Evolutionary conservation across 495 filamentous ascomycete species (phyloP).

Genomic region (Bathelium albidoporum): DNA sequence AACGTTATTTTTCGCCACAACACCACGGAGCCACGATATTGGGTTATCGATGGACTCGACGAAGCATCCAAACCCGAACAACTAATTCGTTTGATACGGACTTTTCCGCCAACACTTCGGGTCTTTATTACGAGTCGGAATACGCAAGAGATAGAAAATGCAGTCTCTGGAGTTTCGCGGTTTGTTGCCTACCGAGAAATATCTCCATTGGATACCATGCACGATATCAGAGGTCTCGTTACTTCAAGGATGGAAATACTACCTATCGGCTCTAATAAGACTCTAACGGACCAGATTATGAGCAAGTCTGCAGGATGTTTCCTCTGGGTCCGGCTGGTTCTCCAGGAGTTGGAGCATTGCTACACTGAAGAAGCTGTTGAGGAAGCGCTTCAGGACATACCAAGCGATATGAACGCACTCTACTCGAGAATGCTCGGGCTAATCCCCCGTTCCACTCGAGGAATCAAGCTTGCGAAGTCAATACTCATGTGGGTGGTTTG

Average conservation of each 20-base stretch:
- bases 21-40: conserved; percentile 25
- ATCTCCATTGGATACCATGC: conserved; percentile 16
- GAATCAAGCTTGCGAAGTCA: conserved; percentile 17
- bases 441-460: conserved; percentile 9
- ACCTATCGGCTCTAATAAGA: conserved; percentile 9
- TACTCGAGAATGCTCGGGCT: conserved; percentile 25
- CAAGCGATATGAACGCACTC: conserved; percentile 29
- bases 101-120: neutral
- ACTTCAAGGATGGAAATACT: conserved; percentile 14
- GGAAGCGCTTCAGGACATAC: conserved; percentile 27
- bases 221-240: conserved; percentile 21
- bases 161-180: neutral
- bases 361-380: conserved; percentile 25
- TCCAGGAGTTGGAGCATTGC: conserved; percentile 24
- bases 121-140: conserved; percentile 9
- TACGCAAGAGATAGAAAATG: conserved; percentile 3
- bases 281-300: conserved; percentile 24
- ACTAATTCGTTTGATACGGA: neutral
- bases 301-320: conserved; percentile 30
- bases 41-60: conserved; percentile 38
- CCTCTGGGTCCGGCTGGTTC: conserved; percentile 30
- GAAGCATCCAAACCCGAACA: conserved; percentile 24
- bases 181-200: neutral
- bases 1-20: conserved; percentile 21
- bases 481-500: conserved; percentile 31